A percentile compares a stretch with the other conserved stretches of the same genome.
phyloP scores from a whole-genome alignment of 495 filamentous ascomycete genomes.

The Astrothelium macrocarpum region DNA sequence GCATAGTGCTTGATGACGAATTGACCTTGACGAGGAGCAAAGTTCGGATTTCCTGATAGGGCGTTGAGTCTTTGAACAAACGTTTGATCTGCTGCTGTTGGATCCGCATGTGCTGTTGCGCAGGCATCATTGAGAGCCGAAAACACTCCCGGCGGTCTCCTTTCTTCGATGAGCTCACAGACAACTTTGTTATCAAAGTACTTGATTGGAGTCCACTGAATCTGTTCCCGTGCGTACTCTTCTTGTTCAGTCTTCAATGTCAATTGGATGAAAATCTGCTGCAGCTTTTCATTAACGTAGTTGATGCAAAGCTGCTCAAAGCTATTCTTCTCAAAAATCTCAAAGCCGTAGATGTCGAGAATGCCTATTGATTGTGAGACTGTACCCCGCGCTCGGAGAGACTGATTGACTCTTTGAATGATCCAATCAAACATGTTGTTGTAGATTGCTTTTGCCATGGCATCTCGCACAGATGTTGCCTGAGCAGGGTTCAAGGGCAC shows the following conservation, averaged over 20 bases:
- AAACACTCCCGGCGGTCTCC: slow-evolving; percentile 86
- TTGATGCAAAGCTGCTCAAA: slow-evolving; percentile 99
- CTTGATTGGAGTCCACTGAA: slow-evolving; percentile 97
- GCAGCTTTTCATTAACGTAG: slow-evolving; percentile 99
- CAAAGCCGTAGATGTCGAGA: slow-evolving; percentile 98
- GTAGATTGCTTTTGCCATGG: slow-evolving; percentile 88
- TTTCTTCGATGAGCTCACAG: slow-evolving; percentile 92
- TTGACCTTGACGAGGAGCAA: slow-evolving; percentile 84
- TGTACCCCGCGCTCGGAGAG: slow-evolving; percentile 67
- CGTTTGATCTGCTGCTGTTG: slow-evolving; percentile 85
- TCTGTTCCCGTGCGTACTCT: slow-evolving; percentile 92
- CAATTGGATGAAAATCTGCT: slow-evolving; percentile 99
- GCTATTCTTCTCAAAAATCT: slow-evolving; percentile 98
- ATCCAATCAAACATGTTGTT: slow-evolving; percentile 99
- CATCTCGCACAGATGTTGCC: slow-evolving; percentile 87
- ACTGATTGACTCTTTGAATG: slow-evolving; percentile 82
- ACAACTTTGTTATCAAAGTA: slow-evolving; percentile 99
- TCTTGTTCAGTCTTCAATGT: slow-evolving; percentile 97
- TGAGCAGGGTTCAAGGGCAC: slow-evolving; percentile 85
- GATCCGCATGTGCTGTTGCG: slow-evolving; percentile 91
- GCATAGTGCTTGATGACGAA: slow-evolving; percentile 99
- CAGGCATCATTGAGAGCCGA: slow-evolving; percentile 96
- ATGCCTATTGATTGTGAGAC: slow-evolving; percentile 86
- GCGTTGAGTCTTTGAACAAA: slow-evolving; percentile 88
- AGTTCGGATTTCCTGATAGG: slow-evolving; percentile 77